Conservation (phyloP, 2,329 filamentous ascomycete genomes). For the Penicillium sp. region DNA sequence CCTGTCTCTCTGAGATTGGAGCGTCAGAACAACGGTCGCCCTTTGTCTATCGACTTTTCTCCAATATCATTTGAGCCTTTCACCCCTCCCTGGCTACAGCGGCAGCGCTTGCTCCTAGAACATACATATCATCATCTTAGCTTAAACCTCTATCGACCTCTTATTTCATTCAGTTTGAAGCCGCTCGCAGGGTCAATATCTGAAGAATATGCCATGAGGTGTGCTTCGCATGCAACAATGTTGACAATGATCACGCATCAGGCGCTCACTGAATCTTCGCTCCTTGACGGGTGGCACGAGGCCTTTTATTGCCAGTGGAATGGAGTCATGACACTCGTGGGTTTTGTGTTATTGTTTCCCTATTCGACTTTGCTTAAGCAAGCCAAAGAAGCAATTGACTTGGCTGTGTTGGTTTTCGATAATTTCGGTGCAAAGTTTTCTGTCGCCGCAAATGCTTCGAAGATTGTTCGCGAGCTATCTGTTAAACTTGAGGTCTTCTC, state of each 20-base stretch:
- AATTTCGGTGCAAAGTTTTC: slow-evolving; percentile 7
- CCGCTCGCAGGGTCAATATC: slow-evolving; percentile 14
- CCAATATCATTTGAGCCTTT: slow-evolving; percentile 40
- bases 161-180: slow-evolving; percentile 40
- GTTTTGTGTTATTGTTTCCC: slow-evolving; percentile 39
- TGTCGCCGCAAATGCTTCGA: slow-evolving; percentile 8
- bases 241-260: slow-evolving; percentile 47
- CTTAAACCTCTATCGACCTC: slow-evolving; percentile 45
- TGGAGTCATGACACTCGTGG: slow-evolving; percentile 39
- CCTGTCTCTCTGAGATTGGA: slow-evolving; percentile 45
- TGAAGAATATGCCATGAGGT: slow-evolving; percentile 33
- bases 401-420: slow-evolving; percentile 5
- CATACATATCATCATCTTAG: slow-evolving; percentile 46
- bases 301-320: slow-evolving; percentile 36
- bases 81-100: slow-evolving; percentile 47
- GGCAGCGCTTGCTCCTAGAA: slow-evolving; percentile 49
- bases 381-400: slow-evolving; percentile 4
- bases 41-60: slow-evolving; percentile 47
- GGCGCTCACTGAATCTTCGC: slow-evolving; percentile 21
- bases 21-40: slow-evolving; percentile 35
- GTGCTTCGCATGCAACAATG: slow-evolving; percentile 41
- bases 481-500: neutral
- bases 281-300: slow-evolving; percentile 34
- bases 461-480: neutral
- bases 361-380: neutral